Base-by-base conservation (phyloP, 148 eudicot species). In the Heliosperma pusillum region DNA sequence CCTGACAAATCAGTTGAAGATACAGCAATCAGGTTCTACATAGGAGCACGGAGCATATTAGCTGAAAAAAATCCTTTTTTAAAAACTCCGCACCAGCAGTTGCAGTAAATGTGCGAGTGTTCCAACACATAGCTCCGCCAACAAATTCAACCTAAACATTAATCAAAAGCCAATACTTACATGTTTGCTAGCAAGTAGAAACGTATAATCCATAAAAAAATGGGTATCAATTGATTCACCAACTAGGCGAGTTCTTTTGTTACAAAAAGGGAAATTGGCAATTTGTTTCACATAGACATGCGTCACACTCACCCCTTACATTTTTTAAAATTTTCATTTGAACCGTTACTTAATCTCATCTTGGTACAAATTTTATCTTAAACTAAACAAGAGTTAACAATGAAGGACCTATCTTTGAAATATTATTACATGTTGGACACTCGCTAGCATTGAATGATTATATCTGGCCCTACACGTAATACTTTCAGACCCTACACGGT, bases 121-220 rank as follows among this genome's bases (percentile, higher is more conserved):
- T 90, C 99, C 99, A 95, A 80, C 97, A 92, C 88, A 87, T 85
- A 74, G 94, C 89, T 47, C 99, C 99, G 60, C 99, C 99, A 74
- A 95, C 99, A 89, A 95, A 95, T 82, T 95, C 99, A 62, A 95
- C 99, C 99, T 88, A 76, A 78, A 75, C 58, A 47, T 19, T 80
- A 66, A 72, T 50, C 27, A 57, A 30, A 71, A n/a, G 44, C 68
- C 25, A 47, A 59, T 58, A 12, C 9, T 55, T 60, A 76, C 11
- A 19, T 64, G 33, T 10, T 50, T 62, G 9, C 8, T 60, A 69
- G 72, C 33, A 75, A 36, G 13, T 56, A 57, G n/a, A 12, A 27
- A 29, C 12, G 8, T 21, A 40, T 8, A 6, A 45, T 44, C 19
- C n/a, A 13, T 45, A 3, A 69, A 45, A 36, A 69, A 44, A 4